These are phyloP conservation scores for Neopestalotiopsis sp. DNA, from an alignment of 2,329 filamentous ascomycete genomes.

Conservation along the genomic window DNA sequence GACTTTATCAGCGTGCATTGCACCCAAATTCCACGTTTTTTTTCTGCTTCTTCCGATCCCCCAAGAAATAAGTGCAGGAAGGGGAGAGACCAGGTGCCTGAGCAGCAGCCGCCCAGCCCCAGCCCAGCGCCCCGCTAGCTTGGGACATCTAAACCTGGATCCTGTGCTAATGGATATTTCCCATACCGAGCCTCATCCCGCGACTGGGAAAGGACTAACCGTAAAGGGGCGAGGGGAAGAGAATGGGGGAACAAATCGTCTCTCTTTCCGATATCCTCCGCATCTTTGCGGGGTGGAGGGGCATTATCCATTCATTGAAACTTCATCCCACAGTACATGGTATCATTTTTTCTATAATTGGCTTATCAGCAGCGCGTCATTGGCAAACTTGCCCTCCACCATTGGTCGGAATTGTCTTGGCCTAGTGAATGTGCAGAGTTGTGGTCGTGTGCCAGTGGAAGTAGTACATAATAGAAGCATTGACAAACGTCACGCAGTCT, in stretches of 20 bases:
- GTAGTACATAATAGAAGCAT: not conserved
- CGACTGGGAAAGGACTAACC: constrained; percentile 5
- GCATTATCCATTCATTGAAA: not conserved
- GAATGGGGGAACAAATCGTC: constrained; percentile 5
- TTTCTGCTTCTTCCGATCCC: not conserved
- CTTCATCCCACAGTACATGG: not conserved
- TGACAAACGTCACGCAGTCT: not conserved
- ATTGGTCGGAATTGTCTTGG: not conserved
- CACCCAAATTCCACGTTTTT: constrained; percentile 9
- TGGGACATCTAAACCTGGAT: not conserved
- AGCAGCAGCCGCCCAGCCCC: not conserved
- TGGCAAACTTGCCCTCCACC: not conserved
- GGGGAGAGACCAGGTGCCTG: not conserved
- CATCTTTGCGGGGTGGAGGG: not conserved
- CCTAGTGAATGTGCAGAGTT: not conserved
- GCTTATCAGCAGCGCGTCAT: constrained; percentile 8
- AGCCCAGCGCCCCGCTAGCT: constrained; percentile 4
- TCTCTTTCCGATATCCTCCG: constrained; percentile 15
- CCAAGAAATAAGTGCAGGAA: not conserved
- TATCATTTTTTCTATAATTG: not conserved
- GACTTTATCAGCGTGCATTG: constrained; percentile 2
- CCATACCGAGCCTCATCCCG: constrained; percentile 14
- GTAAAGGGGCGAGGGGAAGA: not conserved
- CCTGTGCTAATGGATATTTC: not conserved
- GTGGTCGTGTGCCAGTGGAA: not conserved